phyloP scores from a whole-genome alignment of 139 green algal species.

The Picocystis salinarum region DNA sequence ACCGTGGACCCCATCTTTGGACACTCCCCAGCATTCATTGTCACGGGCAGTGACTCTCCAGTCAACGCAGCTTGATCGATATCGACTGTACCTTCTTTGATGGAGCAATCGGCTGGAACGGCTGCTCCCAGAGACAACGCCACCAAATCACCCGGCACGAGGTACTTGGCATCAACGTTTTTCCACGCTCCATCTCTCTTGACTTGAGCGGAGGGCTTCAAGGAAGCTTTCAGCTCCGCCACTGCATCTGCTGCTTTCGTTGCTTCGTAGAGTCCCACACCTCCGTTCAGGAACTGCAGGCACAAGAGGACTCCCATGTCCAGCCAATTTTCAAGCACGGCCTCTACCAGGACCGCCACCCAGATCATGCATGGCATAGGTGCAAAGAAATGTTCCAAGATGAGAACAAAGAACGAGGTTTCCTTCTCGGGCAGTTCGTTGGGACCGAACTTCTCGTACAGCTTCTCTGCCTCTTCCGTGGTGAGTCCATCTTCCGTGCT shows the following conservation, averaged over 20 bases:
- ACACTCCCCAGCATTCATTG: constrained; percentile 39
- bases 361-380: constrained; percentile 85
- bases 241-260: constrained; percentile 62
- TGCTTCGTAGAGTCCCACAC: constrained; percentile 55
- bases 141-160: constrained; percentile 61
- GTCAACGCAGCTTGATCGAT: constrained; percentile 68
- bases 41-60: constrained; percentile 67
- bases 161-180: constrained; percentile 34
- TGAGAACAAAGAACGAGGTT: constrained; percentile 17
- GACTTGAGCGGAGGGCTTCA: constrained; percentile 55
- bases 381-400: constrained; percentile 31
- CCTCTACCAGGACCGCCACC: constrained; percentile 60
- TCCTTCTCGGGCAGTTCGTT: constrained; percentile 65
- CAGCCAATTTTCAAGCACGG: constrained; percentile 39
- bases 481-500: constrained; percentile 8
- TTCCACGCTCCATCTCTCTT: constrained; percentile 52
- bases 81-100: constrained; percentile 39
- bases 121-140: constrained; percentile 39
- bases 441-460: constrained; percentile 28
- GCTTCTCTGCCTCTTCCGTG: constrained; percentile 35
- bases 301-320: constrained; percentile 50
- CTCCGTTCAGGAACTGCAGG: constrained; percentile 68
- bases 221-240: constrained; percentile 52
- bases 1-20: constrained; percentile 70
- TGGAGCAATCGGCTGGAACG: constrained; percentile 46